Evolutionary conservation across 805 yeast genomes (phyloP).

Genomic region (Metschnikowia koreensis): DNA sequence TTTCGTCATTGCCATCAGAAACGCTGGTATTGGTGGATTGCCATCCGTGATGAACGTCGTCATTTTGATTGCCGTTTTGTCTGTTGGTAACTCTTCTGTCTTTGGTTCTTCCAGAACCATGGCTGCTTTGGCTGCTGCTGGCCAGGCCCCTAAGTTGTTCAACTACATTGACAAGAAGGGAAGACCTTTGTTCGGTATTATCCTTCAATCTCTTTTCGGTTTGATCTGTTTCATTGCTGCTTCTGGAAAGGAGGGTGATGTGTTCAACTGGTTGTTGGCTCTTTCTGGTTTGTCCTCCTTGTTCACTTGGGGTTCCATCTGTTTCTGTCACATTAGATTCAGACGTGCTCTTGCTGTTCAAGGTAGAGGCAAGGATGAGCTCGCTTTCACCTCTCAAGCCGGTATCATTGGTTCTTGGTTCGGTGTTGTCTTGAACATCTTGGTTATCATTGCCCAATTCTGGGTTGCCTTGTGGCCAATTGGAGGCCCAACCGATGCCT

Average conservation of each 20-base stretch:
- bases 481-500: conserved; percentile 27
- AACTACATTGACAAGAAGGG: conserved; percentile 42
- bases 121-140: conserved; percentile 67
- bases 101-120: conserved; percentile 72
- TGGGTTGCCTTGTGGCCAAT: conserved; percentile 67
- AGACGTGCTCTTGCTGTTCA: conserved; percentile 24
- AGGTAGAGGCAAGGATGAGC: conserved; percentile 36
- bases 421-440: conserved; percentile 47
- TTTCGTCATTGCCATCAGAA: conserved; percentile 66
- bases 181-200: conserved; percentile 41
- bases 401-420: conserved; percentile 55
- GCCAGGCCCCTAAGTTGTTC: conserved; percentile 58
- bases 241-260: conserved; percentile 21
- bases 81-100: conserved; percentile 75
- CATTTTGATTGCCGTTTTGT: conserved; percentile 66
- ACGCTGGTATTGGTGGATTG: conserved; percentile 60
- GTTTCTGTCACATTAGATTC: conserved; percentile 26
- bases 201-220: conserved; percentile 45
- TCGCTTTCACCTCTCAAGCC: conserved; percentile 51
- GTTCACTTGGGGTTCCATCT: conserved; percentile 30
- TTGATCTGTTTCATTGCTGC: conserved; percentile 60
- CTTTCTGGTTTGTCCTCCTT: conserved; percentile 27
- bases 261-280: conserved; percentile 28
- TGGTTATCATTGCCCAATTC: conserved; percentile 58
- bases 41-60: conserved; percentile 77